Conservation (phyloP, 2,329 filamentous ascomycete genomes). For the Ophiocordyceps unilateralis region DNA sequence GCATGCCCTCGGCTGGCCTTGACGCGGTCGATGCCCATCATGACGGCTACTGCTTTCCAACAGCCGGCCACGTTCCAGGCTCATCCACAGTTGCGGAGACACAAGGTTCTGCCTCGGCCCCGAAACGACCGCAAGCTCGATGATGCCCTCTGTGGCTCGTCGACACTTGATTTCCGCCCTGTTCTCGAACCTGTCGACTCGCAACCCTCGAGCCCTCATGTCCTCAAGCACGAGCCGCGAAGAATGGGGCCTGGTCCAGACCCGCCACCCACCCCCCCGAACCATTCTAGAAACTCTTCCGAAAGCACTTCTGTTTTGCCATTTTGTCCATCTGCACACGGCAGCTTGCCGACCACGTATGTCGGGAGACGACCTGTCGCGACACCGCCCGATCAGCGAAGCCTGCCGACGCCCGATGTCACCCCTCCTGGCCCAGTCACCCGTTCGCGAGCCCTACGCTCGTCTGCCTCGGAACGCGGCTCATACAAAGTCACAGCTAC, state of each 20-base stretch:
- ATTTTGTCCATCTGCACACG: slow-evolving; percentile 19
- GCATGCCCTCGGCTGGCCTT: neutral
- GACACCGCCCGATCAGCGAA: slow-evolving; percentile 48
- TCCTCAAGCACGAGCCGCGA: slow-evolving; percentile 23
- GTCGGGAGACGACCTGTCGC: slow-evolving; percentile 24
- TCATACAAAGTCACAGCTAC: slow-evolving; percentile 35
- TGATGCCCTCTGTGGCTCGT: slow-evolving; percentile 4
- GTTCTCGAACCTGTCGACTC: slow-evolving; percentile 9
- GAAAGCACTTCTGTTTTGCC: slow-evolving; percentile 26
- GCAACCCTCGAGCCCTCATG: slow-evolving; percentile 20
- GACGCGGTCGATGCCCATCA: slow-evolving; percentile 5
- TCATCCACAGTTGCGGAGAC: slow-evolving; percentile 25
- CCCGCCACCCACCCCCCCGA: slow-evolving; percentile 45
- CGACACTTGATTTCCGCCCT: slow-evolving; percentile 7
- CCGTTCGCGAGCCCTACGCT: slow-evolving; percentile 27
- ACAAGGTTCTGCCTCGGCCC: slow-evolving; percentile 25
- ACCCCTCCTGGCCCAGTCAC: slow-evolving; percentile 44
- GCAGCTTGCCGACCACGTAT: slow-evolving; percentile 19
- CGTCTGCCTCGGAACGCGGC: slow-evolving; percentile 28
- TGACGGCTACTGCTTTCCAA: slow-evolving; percentile 4
- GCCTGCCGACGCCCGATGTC: slow-evolving; percentile 58
- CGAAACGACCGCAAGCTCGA: slow-evolving; percentile 10
- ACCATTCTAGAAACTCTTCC: slow-evolving; percentile 40
- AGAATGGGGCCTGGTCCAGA: slow-evolving; percentile 27
- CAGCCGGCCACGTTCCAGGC: slow-evolving; percentile 1